Percentiles rank a stretch among this genome's conserved stretches.
Conservation (phyloP, 495 filamentous ascomycete genomes). For the Penicillium taxi region DNA sequence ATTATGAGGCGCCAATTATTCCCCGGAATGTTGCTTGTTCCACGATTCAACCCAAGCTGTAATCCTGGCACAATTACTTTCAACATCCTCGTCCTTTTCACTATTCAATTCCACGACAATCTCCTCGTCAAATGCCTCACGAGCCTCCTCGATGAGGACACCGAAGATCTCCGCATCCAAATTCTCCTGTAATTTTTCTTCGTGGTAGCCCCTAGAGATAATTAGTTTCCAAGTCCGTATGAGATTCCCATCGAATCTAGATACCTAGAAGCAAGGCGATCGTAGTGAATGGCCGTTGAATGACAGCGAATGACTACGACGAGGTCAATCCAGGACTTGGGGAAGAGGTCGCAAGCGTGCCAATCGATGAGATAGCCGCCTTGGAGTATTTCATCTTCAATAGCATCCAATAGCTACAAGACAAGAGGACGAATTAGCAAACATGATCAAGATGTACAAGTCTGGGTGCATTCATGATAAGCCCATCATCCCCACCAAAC, state of each 20-base stretch:
- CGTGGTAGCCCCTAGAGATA: constrained; percentile 58
- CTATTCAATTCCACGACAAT: constrained; percentile 87
- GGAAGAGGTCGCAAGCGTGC: constrained; percentile 97
- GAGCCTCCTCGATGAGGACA: constrained; percentile 82
- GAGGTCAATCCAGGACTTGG: constrained; percentile 87
- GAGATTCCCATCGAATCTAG: constrained; percentile 1
- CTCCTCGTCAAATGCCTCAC: constrained; percentile 77
- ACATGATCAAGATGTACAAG: background rate
- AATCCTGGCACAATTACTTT: constrained; percentile 78
- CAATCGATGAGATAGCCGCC: constrained; percentile 94
- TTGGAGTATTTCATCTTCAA: constrained; percentile 70
- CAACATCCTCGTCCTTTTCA: constrained; percentile 71
- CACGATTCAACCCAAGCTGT: constrained; percentile 73
- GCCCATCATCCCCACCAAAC: constrained; percentile 3
- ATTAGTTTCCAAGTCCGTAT: background rate
- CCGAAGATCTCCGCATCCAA: constrained; percentile 97
- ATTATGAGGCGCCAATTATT: too few relatives aligned
- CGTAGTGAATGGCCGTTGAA: constrained; percentile 65
- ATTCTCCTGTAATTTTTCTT: constrained; percentile 90
- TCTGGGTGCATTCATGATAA: background rate
- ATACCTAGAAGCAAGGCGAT: constrained; percentile 68
- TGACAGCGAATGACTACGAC: constrained; percentile 85
- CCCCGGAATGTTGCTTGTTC: constrained; percentile 51
- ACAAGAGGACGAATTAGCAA: constrained; percentile 5
- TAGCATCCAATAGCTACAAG: constrained; percentile 70